Evolutionary conservation across 306 rosid genomes (phyloP), one percentile per base, ranked within the genome.

Genomic region (Castanea crenata): DNA sequence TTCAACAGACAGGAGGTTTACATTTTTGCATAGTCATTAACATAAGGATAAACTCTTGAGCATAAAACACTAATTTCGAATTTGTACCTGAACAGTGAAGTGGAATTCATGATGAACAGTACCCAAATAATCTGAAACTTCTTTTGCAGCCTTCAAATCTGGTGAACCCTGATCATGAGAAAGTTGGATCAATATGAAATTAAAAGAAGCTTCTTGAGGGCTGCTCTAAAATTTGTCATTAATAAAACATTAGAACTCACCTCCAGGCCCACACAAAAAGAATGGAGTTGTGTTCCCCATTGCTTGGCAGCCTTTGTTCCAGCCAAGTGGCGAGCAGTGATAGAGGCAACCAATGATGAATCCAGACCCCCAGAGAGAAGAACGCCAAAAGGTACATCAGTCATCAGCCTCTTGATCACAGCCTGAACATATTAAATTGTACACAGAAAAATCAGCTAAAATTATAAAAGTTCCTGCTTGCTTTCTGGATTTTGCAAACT

Each of bases 361-460:
- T 96, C 99, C 70, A 96, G 67, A 69, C 99, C 99, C 16, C 98
- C 98, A 1, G 97, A 96, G 2, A 96, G 93, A 54, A 96, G 88
- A 77, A 96, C 98, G 16, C 99, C 98, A 0, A 96, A 96, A 54
- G 99, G 99, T 76, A 93, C 99, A 89, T 96, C 99, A 35, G 94
- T 96, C 99, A 96, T n/a, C 71, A 93, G 82, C n/a, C n/a, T 88
- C 73, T 96, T 96, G 85, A 89, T 88, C 59, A 93, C 99, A 46
- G 98, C 93, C 97, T 96, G 91, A 75, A 79, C 14, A 35, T 59
- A 70, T 76, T 31, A 62, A 75, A 80, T 57, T 64, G 54, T 49
- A 49, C 54, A 49, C 68, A 62, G 10, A 32, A 46, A 44, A 13
- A 62, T 84, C 49, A 77, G 83, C 19, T 46, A 29, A 6, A 21